These are phyloP conservation scores for Pseudocercospora pini-densiflorae DNA, from an alignment of 2,329 filamentous ascomycete genomes.

Conservation along the genomic window DNA sequence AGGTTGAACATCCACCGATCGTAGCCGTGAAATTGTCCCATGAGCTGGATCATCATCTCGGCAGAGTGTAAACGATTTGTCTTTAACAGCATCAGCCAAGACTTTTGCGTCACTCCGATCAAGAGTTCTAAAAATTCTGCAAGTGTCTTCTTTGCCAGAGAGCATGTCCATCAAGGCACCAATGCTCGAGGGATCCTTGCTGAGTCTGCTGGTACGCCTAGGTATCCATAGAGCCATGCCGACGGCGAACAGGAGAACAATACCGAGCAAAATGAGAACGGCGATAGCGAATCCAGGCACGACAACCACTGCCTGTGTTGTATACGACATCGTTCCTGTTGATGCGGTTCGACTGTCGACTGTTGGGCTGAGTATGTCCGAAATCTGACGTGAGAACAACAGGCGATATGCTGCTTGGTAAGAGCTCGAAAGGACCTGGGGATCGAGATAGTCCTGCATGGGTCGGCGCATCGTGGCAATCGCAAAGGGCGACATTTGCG, in stretches of 20 bases:
- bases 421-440: conserved; percentile 36
- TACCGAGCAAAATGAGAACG: conserved; percentile 42
- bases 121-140: conserved; percentile 3
- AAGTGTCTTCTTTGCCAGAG: conserved; percentile 30
- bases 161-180: conserved; percentile 43
- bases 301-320: conserved; percentile 43
- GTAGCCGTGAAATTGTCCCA: no score
- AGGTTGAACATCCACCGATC: no score
- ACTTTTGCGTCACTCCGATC: neutral
- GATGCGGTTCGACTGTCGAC: conserved; percentile 17
- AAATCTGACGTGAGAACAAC: conserved; percentile 46
- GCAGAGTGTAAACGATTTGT: no score
- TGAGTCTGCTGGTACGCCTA: conserved; percentile 9
- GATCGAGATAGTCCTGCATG: conserved; percentile 42
- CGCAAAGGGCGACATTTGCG: conserved; percentile 46
- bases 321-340: conserved; percentile 31
- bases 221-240: conserved; percentile 29
- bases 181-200: conserved; percentile 42
- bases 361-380: conserved; percentile 35
- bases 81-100: neutral
- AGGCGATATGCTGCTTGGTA: conserved; percentile 50
- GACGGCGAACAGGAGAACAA: conserved; percentile 32
- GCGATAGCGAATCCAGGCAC: conserved; percentile 46
- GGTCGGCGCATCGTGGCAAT: conserved; percentile 37
- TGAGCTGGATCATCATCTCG: no score